Base-by-base conservation (phyloP, 2,329 filamentous ascomycete genomes). In the Aspergillus sp. region DNA sequence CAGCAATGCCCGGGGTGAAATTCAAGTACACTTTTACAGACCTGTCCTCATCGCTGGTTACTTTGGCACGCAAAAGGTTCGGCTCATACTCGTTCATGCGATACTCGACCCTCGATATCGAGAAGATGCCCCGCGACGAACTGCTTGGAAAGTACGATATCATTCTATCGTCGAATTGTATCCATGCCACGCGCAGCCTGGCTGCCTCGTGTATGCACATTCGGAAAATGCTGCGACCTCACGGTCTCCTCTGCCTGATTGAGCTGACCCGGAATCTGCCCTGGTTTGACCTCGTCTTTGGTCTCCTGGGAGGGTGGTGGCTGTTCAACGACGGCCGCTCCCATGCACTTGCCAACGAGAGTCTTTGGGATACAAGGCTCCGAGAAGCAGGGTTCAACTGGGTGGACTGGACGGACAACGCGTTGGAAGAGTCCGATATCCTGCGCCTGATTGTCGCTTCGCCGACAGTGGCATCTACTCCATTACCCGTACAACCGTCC, bases 271-370 rank as follows among this genome's bases (percentile, higher is more conserved):
- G 61, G 19, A 66, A 65, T 11, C 2, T 66, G 9, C 49, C 45
- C 15, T 69, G 61, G 61, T 48, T 65, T n/a, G 76, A 80, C 60
- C 47, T 78, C 8, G 68, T 77, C 19, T 75, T 77, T 54, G 77
- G 77, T 6, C 60, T 78, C 7, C 65, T 80, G 1, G 76, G 78
- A 25, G 77, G 76, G 3, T 79, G 77, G 77, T 79, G 78, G 78
- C 60, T 75, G 1, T 77, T 76, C 51, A 68, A 75, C 1, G 76
- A 78, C 60, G 75, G 66, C 7, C 70, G 74, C 38, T 31, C 19
- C 5, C 57, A 63, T 34, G 60, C 34, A 1, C 31, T 63, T 3
- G 57, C 46, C 2, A 9, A 30, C 6, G 46, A 51, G 23, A 1
- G 3, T 6, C 9, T 41, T 11, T 65, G 63, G 63, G 22, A 59